Base-by-base conservation (phyloP, 1,284 basidiomycete species). In the Meripilus lineatus region DNA sequence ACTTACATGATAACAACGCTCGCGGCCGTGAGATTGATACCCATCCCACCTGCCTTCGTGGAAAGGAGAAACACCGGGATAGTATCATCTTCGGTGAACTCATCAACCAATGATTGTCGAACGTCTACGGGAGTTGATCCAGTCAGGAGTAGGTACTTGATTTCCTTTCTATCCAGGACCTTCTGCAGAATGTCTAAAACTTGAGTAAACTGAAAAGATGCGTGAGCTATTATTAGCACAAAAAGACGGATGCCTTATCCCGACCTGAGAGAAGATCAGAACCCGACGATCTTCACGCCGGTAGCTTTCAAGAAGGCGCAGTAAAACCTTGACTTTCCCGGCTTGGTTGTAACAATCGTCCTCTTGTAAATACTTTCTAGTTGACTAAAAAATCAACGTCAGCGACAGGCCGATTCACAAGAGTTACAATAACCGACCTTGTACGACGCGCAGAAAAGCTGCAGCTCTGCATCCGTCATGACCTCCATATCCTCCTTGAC, bases 401-500 rank as follows among this genome's bases (percentile, higher is more conserved):
- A 30, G 28, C n/a, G 28, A n/a, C 28, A 30, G 17, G 18, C n/a
- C 8, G 34, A 18, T 36, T 32, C 38, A 23, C 55, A 21, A 48
- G 35, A 11, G 41, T 44, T 26, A 32, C 20, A 30, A 42, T 17
- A 15, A 42, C 5, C 30, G 35, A 91, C 91, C 72, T 88, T 91
- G 68, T 93, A 93, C 8, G 80, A 79, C 38, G 74, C 72, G 58
- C 86, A 84, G 60, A 91, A 93, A 32, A 77, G 65, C 57, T 94
- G 90, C 35, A 98, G 70, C 65, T 97, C 93, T 6, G 91, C 85
- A 64, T 98, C 93, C 38, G 90, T 93, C 93, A 96, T 96, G 22
- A 93, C 81, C 54, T 89, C 79, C 81, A 94, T 87, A 62, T 95
- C 92, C 64, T 95, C 92, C 56, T 91, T 89, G 34, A 95, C 88